Evolutionary conservation across 441 rosid genomes (phyloP).

Genomic region (Croton laevigatus): DNA sequence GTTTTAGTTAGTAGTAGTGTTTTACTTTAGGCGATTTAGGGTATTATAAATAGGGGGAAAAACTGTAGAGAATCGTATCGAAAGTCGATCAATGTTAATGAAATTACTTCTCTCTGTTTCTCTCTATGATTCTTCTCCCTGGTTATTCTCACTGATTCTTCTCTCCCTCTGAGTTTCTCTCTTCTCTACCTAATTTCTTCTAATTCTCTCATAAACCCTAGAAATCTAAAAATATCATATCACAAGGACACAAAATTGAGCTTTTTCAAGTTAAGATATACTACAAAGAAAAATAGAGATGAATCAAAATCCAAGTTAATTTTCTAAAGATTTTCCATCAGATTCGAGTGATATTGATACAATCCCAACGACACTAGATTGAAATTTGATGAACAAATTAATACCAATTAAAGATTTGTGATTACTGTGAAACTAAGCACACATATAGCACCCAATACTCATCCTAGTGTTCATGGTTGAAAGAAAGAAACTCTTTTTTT

Average conservation of each 20-base stretch:
- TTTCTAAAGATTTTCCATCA: background rate
- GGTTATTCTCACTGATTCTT: no score
- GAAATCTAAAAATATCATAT: no score
- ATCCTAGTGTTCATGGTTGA: background rate
- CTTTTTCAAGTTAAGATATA: background rate
- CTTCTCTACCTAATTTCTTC: no score
- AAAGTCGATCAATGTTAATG: no score
- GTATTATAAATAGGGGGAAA: no score
- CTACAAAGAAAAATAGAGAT: background rate
- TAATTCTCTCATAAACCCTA: no score
- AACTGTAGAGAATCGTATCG: no score
- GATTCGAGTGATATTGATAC: background rate
- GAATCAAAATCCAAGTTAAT: background rate
- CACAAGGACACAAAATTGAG: background rate
- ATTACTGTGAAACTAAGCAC: background rate
- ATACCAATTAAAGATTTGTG: background rate
- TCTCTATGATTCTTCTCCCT: no score
- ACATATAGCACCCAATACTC: background rate
- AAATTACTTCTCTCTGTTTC: no score
- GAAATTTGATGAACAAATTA: background rate
- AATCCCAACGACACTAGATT: background rate
- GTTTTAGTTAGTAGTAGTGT: no score
- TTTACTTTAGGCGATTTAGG: no score
- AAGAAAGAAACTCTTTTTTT: background rate
- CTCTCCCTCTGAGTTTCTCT: no score